Evolutionary conservation across 1,284 basidiomycete species (phyloP), one percentile per base, ranked within the genome.

Genomic region (Stygiomarasmius scandens): DNA sequence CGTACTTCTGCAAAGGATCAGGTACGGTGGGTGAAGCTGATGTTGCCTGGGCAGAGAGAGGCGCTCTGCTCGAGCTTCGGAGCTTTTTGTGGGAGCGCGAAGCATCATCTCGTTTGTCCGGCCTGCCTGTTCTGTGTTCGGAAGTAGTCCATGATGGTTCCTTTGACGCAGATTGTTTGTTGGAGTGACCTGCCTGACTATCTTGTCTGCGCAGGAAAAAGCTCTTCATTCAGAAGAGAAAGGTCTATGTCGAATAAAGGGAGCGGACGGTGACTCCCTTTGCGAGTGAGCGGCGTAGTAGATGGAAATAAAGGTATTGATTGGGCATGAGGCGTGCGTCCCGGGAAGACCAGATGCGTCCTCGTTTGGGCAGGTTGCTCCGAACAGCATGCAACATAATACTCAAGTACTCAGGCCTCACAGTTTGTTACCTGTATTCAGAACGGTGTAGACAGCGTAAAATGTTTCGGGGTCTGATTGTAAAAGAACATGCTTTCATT

Each of bases 151-250:
- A 62, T 46, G 61, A 53, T 36, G 69, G 61, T 58, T 74, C 74
- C 66, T 70, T 72, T 60, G 71, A 64, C 61, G 70, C 65, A 65
- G 72, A 67, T 69, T n/a, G n/a, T n/a, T n/a, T n/a, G n/a, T 74
- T 76, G 58, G 67, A 71, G 58, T 36, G 38, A 23, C 27, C 49
- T 45, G 58, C 46, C 44, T 71, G 66, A 69, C 72, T 72, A 63
- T 79, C 77, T 66, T 72, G 71, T 65, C 71, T 74, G 62, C 77
- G 76, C 68, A 76, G 76, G 66, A 80, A 77, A 71, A 79, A 77
- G 74, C 71, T 74, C 75, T 77, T 80, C 79, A 81, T 81, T 66
- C 77, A 78, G 74, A 43, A 25, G 51, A 58, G 50, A 36, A 32
- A 12, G 29, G 23, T 16, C 22, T 25, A 41, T 36, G 41, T 44